Conservation (phyloP, 2,329 filamentous ascomycete genomes). For the Furcasterigmium furcatum region DNA sequence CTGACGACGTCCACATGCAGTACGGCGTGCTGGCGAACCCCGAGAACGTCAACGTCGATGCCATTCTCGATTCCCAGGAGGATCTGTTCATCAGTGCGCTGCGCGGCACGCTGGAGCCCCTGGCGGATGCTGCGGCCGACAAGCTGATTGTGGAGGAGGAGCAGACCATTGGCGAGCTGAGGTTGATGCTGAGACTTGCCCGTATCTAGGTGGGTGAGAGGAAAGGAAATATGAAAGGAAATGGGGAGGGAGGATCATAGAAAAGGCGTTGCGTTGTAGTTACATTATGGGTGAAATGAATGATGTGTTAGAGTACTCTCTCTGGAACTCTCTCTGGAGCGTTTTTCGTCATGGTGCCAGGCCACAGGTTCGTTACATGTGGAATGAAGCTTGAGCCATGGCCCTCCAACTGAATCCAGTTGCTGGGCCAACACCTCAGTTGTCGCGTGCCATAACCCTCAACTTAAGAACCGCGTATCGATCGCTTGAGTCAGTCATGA, state of each 20-base stretch:
- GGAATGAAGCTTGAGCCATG: no score
- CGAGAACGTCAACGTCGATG: slow-evolving; percentile 68
- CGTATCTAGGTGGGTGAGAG: slow-evolving; percentile 40
- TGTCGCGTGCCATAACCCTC: no score
- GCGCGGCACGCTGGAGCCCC: slow-evolving; percentile 66
- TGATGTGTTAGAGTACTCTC: not conserved
- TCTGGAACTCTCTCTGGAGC: no score
- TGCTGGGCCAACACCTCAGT: no score
- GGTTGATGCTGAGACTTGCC: slow-evolving; percentile 69
- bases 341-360: no score
- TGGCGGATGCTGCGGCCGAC: slow-evolving; percentile 16
- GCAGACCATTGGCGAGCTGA: slow-evolving; percentile 81
- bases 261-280: slow-evolving; percentile 5
- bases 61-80: slow-evolving; percentile 66
- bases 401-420: no score
- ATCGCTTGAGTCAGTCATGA: no score
- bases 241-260: slow-evolving; percentile 38
- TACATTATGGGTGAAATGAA: slow-evolving; percentile 39
- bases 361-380: no score
- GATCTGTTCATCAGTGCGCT: slow-evolving; percentile 72
- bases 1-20: slow-evolving; percentile 94
- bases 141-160: slow-evolving; percentile 73
- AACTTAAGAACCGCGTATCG: no score
- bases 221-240: not conserved
- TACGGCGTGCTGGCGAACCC: slow-evolving; percentile 80